A percentile compares a stretch with the other conserved stretches of the same genome.
phyloP scores from a whole-genome alignment of 306 rosid species.

The Quercus bicolor region DNA sequence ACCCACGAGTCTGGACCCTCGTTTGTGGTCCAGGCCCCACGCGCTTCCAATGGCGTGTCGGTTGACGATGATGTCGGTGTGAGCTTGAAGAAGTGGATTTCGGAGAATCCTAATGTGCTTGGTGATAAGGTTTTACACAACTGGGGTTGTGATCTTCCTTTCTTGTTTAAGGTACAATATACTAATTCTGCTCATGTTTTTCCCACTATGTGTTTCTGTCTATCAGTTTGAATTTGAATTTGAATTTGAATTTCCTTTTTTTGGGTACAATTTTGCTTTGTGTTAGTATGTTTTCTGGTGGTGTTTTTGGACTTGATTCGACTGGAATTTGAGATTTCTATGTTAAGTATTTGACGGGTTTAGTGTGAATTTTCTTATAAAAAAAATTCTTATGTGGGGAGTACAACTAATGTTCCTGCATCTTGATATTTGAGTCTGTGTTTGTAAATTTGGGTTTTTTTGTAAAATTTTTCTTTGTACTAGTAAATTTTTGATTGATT shows the following conservation, averaged over 20 bases:
- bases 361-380: too few species aligned
- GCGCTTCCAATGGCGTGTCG: conserved; percentile 16
- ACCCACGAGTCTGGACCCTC: conserved; percentile 91
- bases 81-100: conserved; percentile 72
- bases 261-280: background rate
- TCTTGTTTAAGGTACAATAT: conserved; percentile 69
- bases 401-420: too few species aligned
- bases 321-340: too few species aligned
- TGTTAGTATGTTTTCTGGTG: background rate
- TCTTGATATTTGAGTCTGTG: too few species aligned
- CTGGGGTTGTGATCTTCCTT: conserved; percentile 91
- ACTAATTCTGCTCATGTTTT: background rate
- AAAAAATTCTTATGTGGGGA: too few species aligned
- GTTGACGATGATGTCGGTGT: background rate
- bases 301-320: too few species aligned
- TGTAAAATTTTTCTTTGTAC: background rate
- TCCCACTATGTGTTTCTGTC: background rate
- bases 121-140: conserved; percentile 59
- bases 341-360: too few species aligned
- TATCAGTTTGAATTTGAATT: background rate
- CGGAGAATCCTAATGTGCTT: conserved; percentile 58
- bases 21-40: conserved; percentile 26
- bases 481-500: too few species aligned
- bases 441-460: too few species aligned
- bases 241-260: too few species aligned